These are phyloP conservation scores for Fusarium pseudograminearum DNA, from an alignment of 2,329 filamentous ascomycete genomes.

Conservation along the genomic window DNA sequence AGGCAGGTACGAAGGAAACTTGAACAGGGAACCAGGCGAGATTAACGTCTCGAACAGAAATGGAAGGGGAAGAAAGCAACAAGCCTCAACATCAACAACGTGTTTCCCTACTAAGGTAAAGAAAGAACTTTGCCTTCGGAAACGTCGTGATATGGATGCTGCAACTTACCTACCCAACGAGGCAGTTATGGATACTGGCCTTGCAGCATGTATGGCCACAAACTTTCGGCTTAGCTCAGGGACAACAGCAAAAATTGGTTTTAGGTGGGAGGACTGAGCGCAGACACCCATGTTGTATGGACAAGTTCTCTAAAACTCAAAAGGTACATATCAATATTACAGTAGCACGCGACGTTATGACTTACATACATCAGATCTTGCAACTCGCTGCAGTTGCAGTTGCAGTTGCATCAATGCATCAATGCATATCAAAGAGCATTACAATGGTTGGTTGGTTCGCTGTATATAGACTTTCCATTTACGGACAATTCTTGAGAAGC, in stretches of 20 bases:
- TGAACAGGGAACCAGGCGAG: slow-evolving; percentile 40
- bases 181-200: neutral
- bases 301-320: neutral
- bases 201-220: slow-evolving; percentile 20
- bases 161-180: neutral
- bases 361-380: neutral
- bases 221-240: slow-evolving; percentile 25
- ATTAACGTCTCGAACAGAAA: slow-evolving; percentile 43
- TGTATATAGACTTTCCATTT: slow-evolving; percentile 21
- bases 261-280: slow-evolving; percentile 31
- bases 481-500: slow-evolving; percentile 27
- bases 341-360: neutral
- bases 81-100: neutral
- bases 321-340: neutral
- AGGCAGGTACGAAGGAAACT: slow-evolving; percentile 44
- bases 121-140: neutral
- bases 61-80: slow-evolving; percentile 25
- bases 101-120: neutral
- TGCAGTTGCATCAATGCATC: neutral
- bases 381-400: neutral
- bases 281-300: neutral
- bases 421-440: neutral
- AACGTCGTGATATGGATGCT: neutral
- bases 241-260: slow-evolving; percentile 5
- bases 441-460: neutral